Conservation (phyloP, 768 basidiomycete species). For the Coprinellus aureogranulatus region DNA sequence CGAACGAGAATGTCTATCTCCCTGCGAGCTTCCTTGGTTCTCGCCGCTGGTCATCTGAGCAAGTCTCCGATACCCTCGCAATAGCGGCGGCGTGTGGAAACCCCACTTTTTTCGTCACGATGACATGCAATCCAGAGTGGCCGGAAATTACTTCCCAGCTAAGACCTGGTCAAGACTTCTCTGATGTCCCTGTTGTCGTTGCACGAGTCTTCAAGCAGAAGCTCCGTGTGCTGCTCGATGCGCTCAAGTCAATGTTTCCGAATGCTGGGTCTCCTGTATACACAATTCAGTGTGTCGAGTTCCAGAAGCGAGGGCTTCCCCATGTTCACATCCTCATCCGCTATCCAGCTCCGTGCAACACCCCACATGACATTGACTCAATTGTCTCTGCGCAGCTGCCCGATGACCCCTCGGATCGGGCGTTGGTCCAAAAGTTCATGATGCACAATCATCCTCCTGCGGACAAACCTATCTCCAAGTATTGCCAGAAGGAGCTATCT, state of each 20-base stretch:
- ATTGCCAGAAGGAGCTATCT: conserved; percentile 16
- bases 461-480: conserved; percentile 15
- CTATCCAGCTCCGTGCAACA: conserved; percentile 18
- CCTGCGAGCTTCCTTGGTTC: conserved; percentile 38
- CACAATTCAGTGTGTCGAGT: conserved; percentile 34
- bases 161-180: conserved; percentile 29
- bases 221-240: conserved; percentile 20
- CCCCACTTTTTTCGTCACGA: conserved; percentile 37
- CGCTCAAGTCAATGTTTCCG: conserved; percentile 28
- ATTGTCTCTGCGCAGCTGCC: conserved; percentile 36
- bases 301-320: conserved; percentile 41
- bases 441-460: conserved; percentile 28
- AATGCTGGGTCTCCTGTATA: conserved; percentile 30
- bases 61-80: conserved; percentile 25
- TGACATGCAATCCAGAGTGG: conserved; percentile 42
- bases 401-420: conserved; percentile 17
- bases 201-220: conserved; percentile 34
- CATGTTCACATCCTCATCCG: conserved; percentile 41
- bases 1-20: conserved; percentile 31
- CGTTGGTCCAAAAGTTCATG: conserved; percentile 30
- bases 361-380: conserved; percentile 26
- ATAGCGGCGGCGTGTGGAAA: conserved; percentile 26
- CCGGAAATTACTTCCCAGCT: conserved; percentile 32
- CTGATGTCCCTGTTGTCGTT: conserved; percentile 35
- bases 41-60: conserved; percentile 24